These are phyloP conservation scores for Verticillium isaacii DNA, from an alignment of 2,329 filamentous ascomycete genomes.

Conservation along the genomic window DNA sequence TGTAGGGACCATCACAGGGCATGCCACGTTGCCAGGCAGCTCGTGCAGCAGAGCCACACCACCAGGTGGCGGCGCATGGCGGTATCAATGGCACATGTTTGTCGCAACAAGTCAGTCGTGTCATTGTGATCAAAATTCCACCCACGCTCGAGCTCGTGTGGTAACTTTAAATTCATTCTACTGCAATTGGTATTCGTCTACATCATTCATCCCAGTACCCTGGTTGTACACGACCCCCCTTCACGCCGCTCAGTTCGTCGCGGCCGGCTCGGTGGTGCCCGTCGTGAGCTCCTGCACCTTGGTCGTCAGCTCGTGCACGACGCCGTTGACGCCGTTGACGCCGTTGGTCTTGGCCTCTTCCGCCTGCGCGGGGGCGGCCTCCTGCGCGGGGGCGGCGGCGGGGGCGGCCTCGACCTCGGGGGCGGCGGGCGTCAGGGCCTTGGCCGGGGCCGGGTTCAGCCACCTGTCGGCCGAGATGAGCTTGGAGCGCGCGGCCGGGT, in stretches of 20 bases:
- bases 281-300: slow-evolving; percentile 29
- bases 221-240: background rate
- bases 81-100: no score
- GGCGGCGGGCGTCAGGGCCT: background rate
- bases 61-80: no score
- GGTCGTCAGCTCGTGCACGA: slow-evolving; percentile 24
- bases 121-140: no score
- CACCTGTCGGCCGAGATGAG: slow-evolving; percentile 73
- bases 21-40: no score
- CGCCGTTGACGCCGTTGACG: slow-evolving; percentile 17
- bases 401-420: background rate
- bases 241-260: background rate
- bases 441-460: slow-evolving; percentile 53
- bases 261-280: background rate
- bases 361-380: slow-evolving; percentile 2
- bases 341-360: slow-evolving; percentile 9
- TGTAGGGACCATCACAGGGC: no score
- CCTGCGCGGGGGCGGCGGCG: background rate
- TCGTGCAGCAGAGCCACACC: no score
- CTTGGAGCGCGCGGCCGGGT: slow-evolving; percentile 65
- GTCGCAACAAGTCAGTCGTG: no score
- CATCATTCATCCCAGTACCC: background rate
- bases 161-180: background rate
- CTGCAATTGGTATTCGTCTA: background rate
- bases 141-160: background rate